Evolutionary conservation across 2,329 filamentous ascomycete species (phyloP), one percentile per base, ranked within the genome.

Genomic region (Hortaea werneckii): DNA sequence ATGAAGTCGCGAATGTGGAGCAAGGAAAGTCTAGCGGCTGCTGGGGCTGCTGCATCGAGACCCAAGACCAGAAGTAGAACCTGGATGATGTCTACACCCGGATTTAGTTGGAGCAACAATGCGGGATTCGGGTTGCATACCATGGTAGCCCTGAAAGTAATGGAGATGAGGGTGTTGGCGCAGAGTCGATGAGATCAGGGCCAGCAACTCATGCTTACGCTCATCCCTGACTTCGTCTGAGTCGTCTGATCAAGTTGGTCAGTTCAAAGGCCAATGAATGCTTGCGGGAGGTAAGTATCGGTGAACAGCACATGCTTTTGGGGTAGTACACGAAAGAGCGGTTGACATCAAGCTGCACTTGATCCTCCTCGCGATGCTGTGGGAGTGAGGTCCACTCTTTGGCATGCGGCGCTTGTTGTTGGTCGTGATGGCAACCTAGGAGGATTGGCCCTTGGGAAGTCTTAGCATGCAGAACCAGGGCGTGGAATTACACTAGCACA

Each of bases 271-370:
- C 20, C 20, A 20, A 20, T 20, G 20, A 29, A 40, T 26, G 59
- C 32, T 35, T 35, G 8, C 32, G 32, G n/a, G 32, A 35, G 32
- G 8, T 9, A 35, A 35, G 9, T 35, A 35, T 35, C 32, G n/a
- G 32, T 35, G 37, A 39, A 26, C 37, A 20, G 37, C 10, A n/a
- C 75, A 58, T 73, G 92, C 88, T 78, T 51, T 78, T 76, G 9
- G 92, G 92, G 64, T 98, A 98, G 69, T 95, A 94, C 50, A 96
- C 84, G 67, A 98, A 98, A n/a, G 92, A 89, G 46, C 92, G 79
- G 66, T 95, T 80, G 46, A 98, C 92, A 63, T 98, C 92, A 41
- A 96, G 76, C 59, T 82, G 77, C 35, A 98, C 88, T 67, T 98
- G 92, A 42, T 85, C 81, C 65, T 98, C 92, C 58, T 98, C 92